Conservation (phyloP, 1,139 yeast genomes). For the Candida sp. region DNA sequence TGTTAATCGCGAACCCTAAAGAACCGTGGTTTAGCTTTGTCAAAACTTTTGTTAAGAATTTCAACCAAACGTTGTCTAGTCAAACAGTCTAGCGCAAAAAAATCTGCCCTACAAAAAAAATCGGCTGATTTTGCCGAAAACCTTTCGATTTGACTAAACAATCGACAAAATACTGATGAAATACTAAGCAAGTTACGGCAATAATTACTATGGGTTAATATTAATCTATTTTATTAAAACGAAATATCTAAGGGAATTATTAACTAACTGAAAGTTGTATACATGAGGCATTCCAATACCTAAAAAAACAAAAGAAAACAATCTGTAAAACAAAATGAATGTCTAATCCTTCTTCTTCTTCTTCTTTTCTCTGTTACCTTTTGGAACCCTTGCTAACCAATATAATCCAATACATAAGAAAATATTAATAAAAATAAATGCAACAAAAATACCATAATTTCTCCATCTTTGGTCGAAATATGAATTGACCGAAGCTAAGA, state of each 20-base stretch:
- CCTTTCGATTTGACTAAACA: background rate
- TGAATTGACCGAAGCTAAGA: conserved; percentile 40
- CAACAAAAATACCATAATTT: conserved; percentile 57
- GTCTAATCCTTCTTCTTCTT: conserved; percentile 4
- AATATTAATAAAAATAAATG: conserved; percentile 50
- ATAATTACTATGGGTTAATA: too few relatives aligned
- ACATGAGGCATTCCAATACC: background rate
- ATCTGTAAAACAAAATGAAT: too few relatives aligned
- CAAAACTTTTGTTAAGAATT: background rate
- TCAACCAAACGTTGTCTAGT: background rate
- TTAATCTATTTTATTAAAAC: background rate
- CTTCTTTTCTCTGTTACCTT: conserved; percentile 25
- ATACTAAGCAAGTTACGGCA: too few relatives aligned
- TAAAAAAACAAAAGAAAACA: too few relatives aligned
- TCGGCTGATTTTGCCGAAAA: background rate
- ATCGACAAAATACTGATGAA: background rate
- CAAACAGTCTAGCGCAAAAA: background rate
- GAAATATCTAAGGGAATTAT: background rate
- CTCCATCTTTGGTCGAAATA: conserved; percentile 57
- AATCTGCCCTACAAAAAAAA: background rate
- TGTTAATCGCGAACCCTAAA: background rate
- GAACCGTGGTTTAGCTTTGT: background rate
- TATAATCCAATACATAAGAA: conserved; percentile 52
- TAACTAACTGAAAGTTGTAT: background rate
- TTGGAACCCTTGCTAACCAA: conserved; percentile 81